Percentiles rank a stretch among this genome's conserved stretches.
phyloP scores from a whole-genome alignment of 148 eudicot species.

The Simmondsia chinensis region DNA sequence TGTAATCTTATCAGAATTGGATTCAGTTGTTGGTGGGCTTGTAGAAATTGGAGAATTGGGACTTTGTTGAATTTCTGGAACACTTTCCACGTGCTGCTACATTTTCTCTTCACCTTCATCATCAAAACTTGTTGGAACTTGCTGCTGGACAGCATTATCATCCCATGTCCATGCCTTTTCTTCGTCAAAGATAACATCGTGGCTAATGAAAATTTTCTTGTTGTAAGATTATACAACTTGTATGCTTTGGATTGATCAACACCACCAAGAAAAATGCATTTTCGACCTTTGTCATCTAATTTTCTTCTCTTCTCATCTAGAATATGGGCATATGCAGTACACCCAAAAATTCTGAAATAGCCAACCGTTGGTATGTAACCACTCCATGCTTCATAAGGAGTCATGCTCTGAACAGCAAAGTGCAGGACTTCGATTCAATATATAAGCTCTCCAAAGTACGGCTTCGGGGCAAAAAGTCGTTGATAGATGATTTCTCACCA shows the following conservation, averaged over 20 bases:
- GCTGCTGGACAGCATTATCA: not conserved
- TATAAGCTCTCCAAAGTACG: not conserved
- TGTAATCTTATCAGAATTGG: too few relatives aligned
- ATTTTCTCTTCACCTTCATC: not conserved
- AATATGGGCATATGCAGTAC: not conserved
- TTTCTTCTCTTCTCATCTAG: not conserved
- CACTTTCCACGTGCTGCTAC: not conserved
- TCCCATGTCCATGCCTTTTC: conserved; percentile 2
- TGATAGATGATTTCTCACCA: not conserved
- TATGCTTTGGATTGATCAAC: conserved; percentile 4
- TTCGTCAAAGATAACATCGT: conserved; percentile 3
- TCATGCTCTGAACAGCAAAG: not conserved
- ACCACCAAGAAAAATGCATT: not conserved
- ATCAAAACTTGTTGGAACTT: not conserved
- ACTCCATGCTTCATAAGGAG: conserved; percentile 1
- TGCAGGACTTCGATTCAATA: not conserved
- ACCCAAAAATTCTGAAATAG: conserved; percentile 1
- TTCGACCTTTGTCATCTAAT: not conserved
- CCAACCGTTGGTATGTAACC: not conserved
- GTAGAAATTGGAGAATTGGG: too few relatives aligned
- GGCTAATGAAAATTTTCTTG: not conserved
- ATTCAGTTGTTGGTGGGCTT: too few relatives aligned
- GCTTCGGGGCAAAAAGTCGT: not conserved
- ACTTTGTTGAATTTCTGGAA: too few relatives aligned
- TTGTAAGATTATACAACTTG: not conserved